A percentile compares a stretch with the other conserved stretches of the same genome.
Evolutionary conservation across 345 rosid species (phyloP).

Genomic region (Laguncularia racemosa): DNA sequence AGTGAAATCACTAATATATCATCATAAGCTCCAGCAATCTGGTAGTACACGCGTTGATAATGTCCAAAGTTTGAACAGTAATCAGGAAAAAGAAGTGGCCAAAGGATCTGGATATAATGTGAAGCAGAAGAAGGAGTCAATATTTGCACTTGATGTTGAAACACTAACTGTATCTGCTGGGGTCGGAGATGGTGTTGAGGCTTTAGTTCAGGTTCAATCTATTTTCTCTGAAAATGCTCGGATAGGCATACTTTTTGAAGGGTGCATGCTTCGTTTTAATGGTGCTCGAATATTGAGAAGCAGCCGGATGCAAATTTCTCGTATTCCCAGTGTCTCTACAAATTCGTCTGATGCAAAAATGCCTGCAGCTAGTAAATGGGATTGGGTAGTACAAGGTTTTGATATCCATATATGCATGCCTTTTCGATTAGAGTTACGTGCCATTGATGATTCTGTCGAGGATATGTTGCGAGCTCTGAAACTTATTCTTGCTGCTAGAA

Average conservation of each 20-base stretch:
- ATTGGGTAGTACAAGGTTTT: slow-evolving; percentile 94
- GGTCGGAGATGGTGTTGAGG: slow-evolving; percentile 92
- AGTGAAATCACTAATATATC: slow-evolving; percentile 47
- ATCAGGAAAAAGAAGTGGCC: slow-evolving; percentile 34
- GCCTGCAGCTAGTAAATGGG: slow-evolving; percentile 36
- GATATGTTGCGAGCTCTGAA: slow-evolving; percentile 85
- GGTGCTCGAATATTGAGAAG: slow-evolving; percentile 70
- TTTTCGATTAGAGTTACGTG: slow-evolving; percentile 84
- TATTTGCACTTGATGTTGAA: slow-evolving; percentile 96
- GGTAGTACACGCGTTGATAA: slow-evolving; percentile 26
- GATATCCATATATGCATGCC: slow-evolving; percentile 86
- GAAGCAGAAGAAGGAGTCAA: slow-evolving; percentile 74
- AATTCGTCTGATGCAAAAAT: slow-evolving; percentile 43
- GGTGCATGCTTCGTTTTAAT: slow-evolving; percentile 58
- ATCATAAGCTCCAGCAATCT: slow-evolving; percentile 49
- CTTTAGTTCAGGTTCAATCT: slow-evolving; percentile 72
- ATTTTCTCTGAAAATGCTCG: slow-evolving; percentile 95
- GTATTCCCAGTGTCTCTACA: slow-evolving; percentile 61
- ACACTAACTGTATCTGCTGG: slow-evolving; percentile 67
- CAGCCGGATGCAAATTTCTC: slow-evolving; percentile 92
- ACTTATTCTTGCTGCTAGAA: slow-evolving; percentile 67
- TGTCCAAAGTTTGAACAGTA: slow-evolving; percentile 29
- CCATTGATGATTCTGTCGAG: slow-evolving; percentile 92
- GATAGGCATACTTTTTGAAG: slow-evolving; percentile 96
- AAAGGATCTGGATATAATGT: slow-evolving; percentile 35